Base-by-base conservation (phyloP, 495 filamentous ascomycete species). In the Neurospora pannonica region DNA sequence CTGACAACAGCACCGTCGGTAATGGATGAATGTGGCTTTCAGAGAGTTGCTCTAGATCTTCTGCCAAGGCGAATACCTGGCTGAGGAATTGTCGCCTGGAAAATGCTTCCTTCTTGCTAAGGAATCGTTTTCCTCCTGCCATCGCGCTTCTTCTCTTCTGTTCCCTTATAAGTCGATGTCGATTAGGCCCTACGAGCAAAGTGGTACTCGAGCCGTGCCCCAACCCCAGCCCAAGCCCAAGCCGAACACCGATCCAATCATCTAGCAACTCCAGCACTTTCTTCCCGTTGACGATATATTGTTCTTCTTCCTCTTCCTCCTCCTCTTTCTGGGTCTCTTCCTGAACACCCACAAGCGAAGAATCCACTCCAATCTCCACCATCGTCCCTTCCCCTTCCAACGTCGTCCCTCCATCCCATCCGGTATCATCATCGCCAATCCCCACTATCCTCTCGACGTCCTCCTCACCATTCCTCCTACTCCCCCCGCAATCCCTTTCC, bases 1-100 rank as follows among this genome's bases (percentile, higher is more conserved):
- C 73, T 10, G 78, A 79, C 4, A 79, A 15, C n/a, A 79, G 24
- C 37, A 79, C 73, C 42, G 76, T 73, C 8, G 78, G 78, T 11
- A 78, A 71, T 17, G 78, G 78, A 34, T 76, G 62, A n/a, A 78
- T 37, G 31, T 76, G 70, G 43, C 78, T 73, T 8, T 77, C 73
- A 19, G 78, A 79, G n/a, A 79, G 74, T n/a, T 69, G 39, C 69
- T 79, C 76, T 11, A 79, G 77, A 36, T 77, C 76, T 69, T 77
- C 78, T 17, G 78, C 76, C 15, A 78, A 48, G 9, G 73, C 72
- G 31, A 77, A 62, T 31, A 78, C 76, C 8, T 74, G 71, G 13
- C 75, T 76, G 39, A 79, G 76, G 36, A 79, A 79, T 2, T 40
- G 48, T 28, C 48, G 48, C 21, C 21, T 0, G 4, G 21, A 60